A percentile compares a stretch with the other conserved stretches of the same genome.
Conservation (phyloP, 2,329 filamentous ascomycete species). For the Paracorniculantispora psalliotae region DNA sequence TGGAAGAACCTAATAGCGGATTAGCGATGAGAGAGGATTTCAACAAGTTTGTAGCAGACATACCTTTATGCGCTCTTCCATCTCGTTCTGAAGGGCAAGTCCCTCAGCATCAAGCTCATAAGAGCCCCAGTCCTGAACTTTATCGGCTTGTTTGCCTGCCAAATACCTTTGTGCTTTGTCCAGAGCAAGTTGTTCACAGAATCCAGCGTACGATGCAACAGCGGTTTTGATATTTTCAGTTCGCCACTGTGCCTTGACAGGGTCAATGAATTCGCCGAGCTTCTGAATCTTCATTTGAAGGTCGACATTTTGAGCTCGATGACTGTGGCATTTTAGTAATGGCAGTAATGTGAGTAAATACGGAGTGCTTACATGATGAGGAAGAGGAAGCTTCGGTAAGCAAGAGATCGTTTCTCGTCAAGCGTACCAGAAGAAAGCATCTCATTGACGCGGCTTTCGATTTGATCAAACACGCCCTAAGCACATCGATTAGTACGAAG, state of each 20-base stretch:
- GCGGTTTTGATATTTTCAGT: conserved; percentile 62
- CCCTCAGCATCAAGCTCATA: conserved; percentile 75
- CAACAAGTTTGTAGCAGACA: conserved; percentile 15
- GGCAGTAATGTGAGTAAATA: not conserved
- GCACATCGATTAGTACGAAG: conserved; percentile 18
- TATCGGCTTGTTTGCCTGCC: conserved; percentile 64
- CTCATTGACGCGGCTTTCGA: conserved; percentile 78
- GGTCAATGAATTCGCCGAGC: conserved; percentile 72
- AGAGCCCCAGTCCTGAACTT: conserved; percentile 76
- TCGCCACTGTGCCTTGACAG: conserved; percentile 77
- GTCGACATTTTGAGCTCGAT: conserved; percentile 75
- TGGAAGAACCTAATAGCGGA: conserved; percentile 59
- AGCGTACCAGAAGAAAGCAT: conserved; percentile 66
- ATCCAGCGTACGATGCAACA: conserved; percentile 69
- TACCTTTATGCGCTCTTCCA: conserved; percentile 70
- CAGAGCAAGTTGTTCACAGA: conserved; percentile 74
- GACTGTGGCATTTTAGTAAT: conserved; percentile 41
- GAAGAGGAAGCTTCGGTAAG: conserved; percentile 86
- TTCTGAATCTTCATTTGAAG: conserved; percentile 64
- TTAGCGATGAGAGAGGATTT: not conserved
- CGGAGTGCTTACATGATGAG: conserved; percentile 66
- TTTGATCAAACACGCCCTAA: conserved; percentile 76
- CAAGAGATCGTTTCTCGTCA: conserved; percentile 79
- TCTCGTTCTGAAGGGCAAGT: conserved; percentile 68
- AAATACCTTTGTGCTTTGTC: conserved; percentile 79